A percentile compares a stretch with the other conserved stretches of the same genome.
Evolutionary conservation across 1,284 basidiomycete genomes (phyloP).

Genomic region (Clitocybe nebularis): DNA sequence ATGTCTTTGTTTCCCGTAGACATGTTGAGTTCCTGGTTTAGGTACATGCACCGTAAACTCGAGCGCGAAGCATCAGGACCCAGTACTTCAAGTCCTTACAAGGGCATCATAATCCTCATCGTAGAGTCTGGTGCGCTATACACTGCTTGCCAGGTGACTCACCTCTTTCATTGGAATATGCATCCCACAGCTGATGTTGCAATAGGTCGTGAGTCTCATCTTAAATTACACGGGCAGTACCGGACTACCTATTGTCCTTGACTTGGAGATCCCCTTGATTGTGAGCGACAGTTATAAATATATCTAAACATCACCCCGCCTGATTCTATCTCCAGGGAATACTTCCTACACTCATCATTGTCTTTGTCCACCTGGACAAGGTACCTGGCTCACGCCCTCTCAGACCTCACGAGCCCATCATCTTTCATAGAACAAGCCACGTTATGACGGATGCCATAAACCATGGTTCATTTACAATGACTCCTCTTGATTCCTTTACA

Average conservation of each 20-base stretch:
- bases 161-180: too few relatives aligned
- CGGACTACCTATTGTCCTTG: not conserved
- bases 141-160: slow-evolving; percentile 4
- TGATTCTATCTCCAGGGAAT: slow-evolving; percentile 11
- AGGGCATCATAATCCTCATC: slow-evolving; percentile 2
- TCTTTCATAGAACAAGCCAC: slow-evolving; percentile 18
- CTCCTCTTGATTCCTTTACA: not conserved
- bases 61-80: not conserved
- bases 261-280: slow-evolving; percentile 9
- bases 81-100: not conserved
- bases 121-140: slow-evolving; percentile 8
- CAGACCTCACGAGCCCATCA: not conserved
- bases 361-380: slow-evolving; percentile 17
- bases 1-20: not conserved
- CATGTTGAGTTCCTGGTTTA: too few relatives aligned
- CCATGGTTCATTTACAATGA: not conserved
- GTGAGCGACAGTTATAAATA: too few relatives aligned
- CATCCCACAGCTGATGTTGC: too few relatives aligned
- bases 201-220: slow-evolving; percentile 7
- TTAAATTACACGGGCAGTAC: not conserved
- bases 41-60: slow-evolving; percentile 5
- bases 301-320: not conserved
- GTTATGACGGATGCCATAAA: not conserved
- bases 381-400: slow-evolving; percentile 8
- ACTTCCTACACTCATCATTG: slow-evolving; percentile 18